These are phyloP conservation scores for Tolypocladium amazonense DNA, from an alignment of 2,329 filamentous ascomycete genomes.

Conservation along the genomic window DNA sequence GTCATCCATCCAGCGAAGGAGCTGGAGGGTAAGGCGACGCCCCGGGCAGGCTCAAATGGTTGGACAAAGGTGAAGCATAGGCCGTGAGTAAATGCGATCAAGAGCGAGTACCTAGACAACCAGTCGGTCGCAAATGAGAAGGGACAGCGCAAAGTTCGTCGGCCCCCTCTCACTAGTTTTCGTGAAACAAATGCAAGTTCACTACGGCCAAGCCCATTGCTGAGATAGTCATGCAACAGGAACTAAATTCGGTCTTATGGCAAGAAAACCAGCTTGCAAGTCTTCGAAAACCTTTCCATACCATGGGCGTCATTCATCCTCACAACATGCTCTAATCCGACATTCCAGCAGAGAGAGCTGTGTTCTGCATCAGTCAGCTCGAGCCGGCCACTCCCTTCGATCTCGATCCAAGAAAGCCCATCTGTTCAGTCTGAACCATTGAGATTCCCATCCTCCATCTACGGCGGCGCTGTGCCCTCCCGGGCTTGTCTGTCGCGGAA, in stretches of 20 bases:
- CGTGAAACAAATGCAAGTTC: too few relatives aligned
- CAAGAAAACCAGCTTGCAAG: not conserved
- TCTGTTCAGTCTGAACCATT: not conserved
- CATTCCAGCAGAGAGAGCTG: too few relatives aligned
- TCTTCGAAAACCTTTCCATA: not conserved
- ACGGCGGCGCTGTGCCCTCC: not conserved
- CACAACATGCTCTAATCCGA: too few relatives aligned
- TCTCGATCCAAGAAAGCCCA: not conserved
- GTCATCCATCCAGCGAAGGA: slow-evolving; percentile 6
- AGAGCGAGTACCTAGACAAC: not conserved
- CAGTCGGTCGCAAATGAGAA: not conserved
- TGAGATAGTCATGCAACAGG: not conserved
- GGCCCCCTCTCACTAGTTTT: too few relatives aligned
- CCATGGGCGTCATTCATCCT: too few relatives aligned
- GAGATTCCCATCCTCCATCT: not conserved
- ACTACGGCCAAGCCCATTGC: not conserved
- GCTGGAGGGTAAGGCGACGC: slow-evolving; percentile 10
- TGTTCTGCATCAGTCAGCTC: not conserved
- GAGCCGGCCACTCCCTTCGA: not conserved
- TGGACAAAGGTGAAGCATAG: slow-evolving; percentile 31
- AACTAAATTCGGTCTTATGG: not conserved
- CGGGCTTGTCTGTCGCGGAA: not conserved
- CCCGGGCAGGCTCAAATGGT: slow-evolving; percentile 20
- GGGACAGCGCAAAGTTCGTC: too few relatives aligned
- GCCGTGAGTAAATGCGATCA: slow-evolving; percentile 5